Percentiles rank a stretch among this genome's conserved stretches.
Evolutionary conservation across 352 stramenopile species (phyloP).

Genomic region (Plasmopara viticola): DNA sequence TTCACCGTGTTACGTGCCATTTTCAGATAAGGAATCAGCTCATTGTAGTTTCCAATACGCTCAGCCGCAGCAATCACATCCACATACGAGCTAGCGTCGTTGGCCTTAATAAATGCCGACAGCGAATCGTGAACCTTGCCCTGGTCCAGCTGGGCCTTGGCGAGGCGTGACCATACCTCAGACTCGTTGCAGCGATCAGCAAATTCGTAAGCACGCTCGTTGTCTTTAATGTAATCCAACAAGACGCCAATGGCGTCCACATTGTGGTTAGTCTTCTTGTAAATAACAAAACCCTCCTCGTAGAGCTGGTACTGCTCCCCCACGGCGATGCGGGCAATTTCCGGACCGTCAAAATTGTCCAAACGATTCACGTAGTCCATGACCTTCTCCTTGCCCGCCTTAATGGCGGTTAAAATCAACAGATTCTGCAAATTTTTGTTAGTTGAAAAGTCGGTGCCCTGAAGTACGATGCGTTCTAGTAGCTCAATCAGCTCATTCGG

Average conservation of each 20-base stretch:
- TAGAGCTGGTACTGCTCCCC: conserved; percentile 98
- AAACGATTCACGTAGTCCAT: conserved; percentile 99
- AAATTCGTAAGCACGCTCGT: conserved; percentile 98
- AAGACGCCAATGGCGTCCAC: conserved; percentile 90
- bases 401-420: conserved; percentile 99
- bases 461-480: conserved; percentile 98
- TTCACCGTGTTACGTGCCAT: conserved; percentile 99
- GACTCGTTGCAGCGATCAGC: conserved; percentile 97
- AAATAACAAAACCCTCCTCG: conserved; percentile 99
- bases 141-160: conserved; percentile 97
- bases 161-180: conserved; percentile 98
- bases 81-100: conserved; percentile 96
- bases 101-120: conserved; percentile 98
- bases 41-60: conserved; percentile 93
- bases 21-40: conserved; percentile 98
- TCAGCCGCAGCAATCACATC: conserved; percentile 97
- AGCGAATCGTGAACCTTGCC: conserved; percentile 96
- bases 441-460: conserved; percentile 98
- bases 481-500: conserved; percentile 98
- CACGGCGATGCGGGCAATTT: conserved; percentile 98
- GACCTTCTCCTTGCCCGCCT: conserved; percentile 96
- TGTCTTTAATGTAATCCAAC: conserved; percentile 95
- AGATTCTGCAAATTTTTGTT: conserved; percentile 99
- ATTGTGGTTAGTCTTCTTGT: conserved; percentile 99
- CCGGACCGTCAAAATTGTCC: conserved; percentile 99